phyloP scores from a whole-genome alignment of 192 early-diverging fungal species.

The Thoreauomyces humboldtii region DNA sequence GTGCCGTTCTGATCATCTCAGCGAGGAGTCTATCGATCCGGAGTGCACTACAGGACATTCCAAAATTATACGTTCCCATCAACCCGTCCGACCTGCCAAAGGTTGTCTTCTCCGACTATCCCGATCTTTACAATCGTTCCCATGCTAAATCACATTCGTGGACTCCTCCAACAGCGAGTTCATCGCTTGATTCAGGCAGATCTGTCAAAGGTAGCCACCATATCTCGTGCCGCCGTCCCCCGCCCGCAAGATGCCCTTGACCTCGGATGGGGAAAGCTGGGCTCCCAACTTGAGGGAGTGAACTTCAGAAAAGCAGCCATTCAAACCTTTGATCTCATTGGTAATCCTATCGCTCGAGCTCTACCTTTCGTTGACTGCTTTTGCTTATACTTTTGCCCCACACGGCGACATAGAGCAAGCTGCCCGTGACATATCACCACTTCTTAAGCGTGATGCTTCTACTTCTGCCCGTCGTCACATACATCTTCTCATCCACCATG shows the following conservation, averaged over 20 bases:
- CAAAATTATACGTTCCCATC: conserved; percentile 41
- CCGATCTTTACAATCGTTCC: too few species aligned
- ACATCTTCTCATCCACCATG: background rate
- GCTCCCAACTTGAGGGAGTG: background rate
- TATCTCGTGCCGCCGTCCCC: conserved; percentile 26
- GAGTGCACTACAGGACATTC: conserved; percentile 29
- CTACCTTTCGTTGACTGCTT: background rate
- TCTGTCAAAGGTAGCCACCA: conserved; percentile 30
- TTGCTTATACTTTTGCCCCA: background rate
- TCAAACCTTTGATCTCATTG: conserved; percentile 1
- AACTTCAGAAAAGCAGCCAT: conserved; percentile 18
- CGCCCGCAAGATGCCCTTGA: background rate
- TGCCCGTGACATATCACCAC: background rate
- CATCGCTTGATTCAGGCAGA: conserved; percentile 28
- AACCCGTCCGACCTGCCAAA: conserved; percentile 37
- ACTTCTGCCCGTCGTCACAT: conserved; percentile 12
- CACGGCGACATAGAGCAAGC: conserved; percentile 1
- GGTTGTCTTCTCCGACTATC: background rate
- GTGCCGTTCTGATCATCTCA: conserved; percentile 27
- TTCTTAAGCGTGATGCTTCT: background rate
- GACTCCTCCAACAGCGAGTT: conserved; percentile 23
- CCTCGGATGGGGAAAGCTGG: conserved; percentile 28
- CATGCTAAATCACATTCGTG: too few species aligned
- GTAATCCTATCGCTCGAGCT: background rate
- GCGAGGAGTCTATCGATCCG: conserved; percentile 27